phyloP scores from a whole-genome alignment of 805 yeast species.

The Lachancea fermentati region DNA sequence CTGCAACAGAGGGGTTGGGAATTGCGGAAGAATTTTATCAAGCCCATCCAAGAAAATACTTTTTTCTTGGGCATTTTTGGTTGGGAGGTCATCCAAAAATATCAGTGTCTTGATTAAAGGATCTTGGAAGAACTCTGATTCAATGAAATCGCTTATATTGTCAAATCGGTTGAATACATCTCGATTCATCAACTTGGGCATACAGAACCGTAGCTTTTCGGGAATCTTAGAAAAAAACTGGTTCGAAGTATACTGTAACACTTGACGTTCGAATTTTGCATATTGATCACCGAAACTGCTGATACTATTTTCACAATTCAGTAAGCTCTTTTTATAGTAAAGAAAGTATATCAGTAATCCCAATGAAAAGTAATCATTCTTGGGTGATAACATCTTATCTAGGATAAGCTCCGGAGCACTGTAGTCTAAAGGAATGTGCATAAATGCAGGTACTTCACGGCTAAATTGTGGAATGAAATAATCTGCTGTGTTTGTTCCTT shows the following conservation, averaged over 20 bases:
- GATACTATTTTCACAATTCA: slow-evolving; percentile 47
- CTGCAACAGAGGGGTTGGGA: slow-evolving; percentile 52
- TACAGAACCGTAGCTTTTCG: slow-evolving; percentile 39
- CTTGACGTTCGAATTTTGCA: slow-evolving; percentile 42
- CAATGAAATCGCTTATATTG: slow-evolving; percentile 48
- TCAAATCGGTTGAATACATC: slow-evolving; percentile 54
- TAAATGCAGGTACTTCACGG: slow-evolving; percentile 66
- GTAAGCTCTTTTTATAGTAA: slow-evolving; percentile 49
- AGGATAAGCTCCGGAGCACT: slow-evolving; percentile 80
- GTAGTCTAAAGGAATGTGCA: slow-evolving; percentile 65
- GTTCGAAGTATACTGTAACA: slow-evolving; percentile 34
- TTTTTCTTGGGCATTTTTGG: slow-evolving; percentile 64
- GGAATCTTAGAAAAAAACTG: slow-evolving; percentile 57
- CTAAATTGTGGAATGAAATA: slow-evolving; percentile 67
- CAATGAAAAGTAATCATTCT: slow-evolving; percentile 78
- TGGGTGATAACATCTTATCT: slow-evolving; percentile 55
- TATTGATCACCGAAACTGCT: slow-evolving; percentile 58
- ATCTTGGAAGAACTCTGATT: slow-evolving; percentile 72
- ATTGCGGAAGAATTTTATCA: slow-evolving; percentile 45
- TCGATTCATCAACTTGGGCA: slow-evolving; percentile 48
- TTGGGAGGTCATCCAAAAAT: slow-evolving; percentile 76
- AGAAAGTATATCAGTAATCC: slow-evolving; percentile 72
- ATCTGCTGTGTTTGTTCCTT: slow-evolving; percentile 49
- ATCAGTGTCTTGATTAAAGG: slow-evolving; percentile 75
- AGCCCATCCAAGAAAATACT: slow-evolving; percentile 63